Evolutionary conservation across 1,284 basidiomycete genomes (phyloP), one percentile per base, ranked within the genome.

Genomic region (Phylloporus sp.): DNA sequence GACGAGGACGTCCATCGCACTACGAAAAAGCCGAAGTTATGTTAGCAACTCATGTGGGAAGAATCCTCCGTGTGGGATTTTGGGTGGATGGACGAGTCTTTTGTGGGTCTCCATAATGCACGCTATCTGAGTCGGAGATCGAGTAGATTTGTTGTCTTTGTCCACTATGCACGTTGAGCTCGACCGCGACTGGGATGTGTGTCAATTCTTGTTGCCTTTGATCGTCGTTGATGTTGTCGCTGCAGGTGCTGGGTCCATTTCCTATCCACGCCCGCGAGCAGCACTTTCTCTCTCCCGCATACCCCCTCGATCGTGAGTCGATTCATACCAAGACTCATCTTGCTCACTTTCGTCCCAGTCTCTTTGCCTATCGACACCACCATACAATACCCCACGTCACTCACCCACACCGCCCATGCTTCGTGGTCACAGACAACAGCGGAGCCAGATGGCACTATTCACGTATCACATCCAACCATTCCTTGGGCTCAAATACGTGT

Each of bases 211-310:
- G 20, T 45, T 11, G 43, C 19, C 20, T 6, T 20, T 23, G 43
- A 45, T 45, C 43, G 43, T 23, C 19, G 23, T 45, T n/a, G 43
- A 45, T 45, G 8, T 35, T 3, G 27, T 39, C 39, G n/a, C 5
- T 61, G 37, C 62, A 91, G 90, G 86, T 91, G 12, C 84, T 94
- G 15, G 93, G 92, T 2, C 93, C 93, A 0, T 94, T 94, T 75
- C 93, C 93, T 4, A 88, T 93, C 39, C 91, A 93, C 70, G 92
- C 93, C 14, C 84, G 93, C 73, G 93, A 94, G 73, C 93, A 94
- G 66, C 89, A 94, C 67, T 89, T 89, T 72, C 79, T 94, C 19
- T 91, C 91, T 2, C 93, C 93, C 2, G 85, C 89, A 3, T 94
- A 88, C 73, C 93, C 92, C 25, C 73, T 94, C 20, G 82, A 91